A percentile compares a stretch with the other conserved stretches of the same genome.
Conservation (phyloP, 2,329 filamentous ascomycete genomes). For the Sporothrix curviconia region DNA sequence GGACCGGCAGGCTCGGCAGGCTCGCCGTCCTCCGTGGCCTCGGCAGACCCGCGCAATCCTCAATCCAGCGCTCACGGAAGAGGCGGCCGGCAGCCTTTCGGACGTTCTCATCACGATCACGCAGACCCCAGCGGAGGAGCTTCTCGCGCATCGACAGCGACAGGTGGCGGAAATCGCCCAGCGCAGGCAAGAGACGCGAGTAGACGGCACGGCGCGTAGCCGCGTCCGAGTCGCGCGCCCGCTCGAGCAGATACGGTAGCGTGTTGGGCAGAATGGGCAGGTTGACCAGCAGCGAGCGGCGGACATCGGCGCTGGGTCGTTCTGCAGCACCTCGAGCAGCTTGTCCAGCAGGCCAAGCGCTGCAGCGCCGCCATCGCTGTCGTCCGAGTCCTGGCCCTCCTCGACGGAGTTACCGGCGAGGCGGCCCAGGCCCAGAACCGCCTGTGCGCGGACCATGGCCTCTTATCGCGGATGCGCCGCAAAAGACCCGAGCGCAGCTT, state of each 20-base stretch:
- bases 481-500: constrained; percentile 71
- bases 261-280: constrained; percentile 79
- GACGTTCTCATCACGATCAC: constrained; percentile 90
- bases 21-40: constrained; percentile 44
- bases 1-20: constrained; percentile 53
- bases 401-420: constrained; percentile 73
- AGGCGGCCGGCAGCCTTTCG: constrained; percentile 83
- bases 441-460: constrained; percentile 83
- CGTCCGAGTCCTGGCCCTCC: constrained; percentile 62
- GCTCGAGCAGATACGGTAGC: constrained; percentile 79
- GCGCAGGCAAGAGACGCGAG: constrained; percentile 72
- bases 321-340: constrained; percentile 80
- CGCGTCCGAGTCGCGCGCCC: constrained; percentile 82
- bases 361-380: constrained; percentile 57
- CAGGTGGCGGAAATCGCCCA: constrained; percentile 91
- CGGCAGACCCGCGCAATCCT: constrained; percentile 74
- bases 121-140: constrained; percentile 85
- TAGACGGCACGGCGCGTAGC: constrained; percentile 81
- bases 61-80: constrained; percentile 95
- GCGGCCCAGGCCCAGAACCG: constrained; percentile 80
- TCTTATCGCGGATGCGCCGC: constrained; percentile 92
- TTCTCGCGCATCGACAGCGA: constrained; percentile 94
- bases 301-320: constrained; percentile 90
- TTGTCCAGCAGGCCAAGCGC: constrained; percentile 70
- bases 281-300: constrained; percentile 80